Conservation (phyloP, 2,329 filamentous ascomycete species). For the Cladosporium sp. region DNA sequence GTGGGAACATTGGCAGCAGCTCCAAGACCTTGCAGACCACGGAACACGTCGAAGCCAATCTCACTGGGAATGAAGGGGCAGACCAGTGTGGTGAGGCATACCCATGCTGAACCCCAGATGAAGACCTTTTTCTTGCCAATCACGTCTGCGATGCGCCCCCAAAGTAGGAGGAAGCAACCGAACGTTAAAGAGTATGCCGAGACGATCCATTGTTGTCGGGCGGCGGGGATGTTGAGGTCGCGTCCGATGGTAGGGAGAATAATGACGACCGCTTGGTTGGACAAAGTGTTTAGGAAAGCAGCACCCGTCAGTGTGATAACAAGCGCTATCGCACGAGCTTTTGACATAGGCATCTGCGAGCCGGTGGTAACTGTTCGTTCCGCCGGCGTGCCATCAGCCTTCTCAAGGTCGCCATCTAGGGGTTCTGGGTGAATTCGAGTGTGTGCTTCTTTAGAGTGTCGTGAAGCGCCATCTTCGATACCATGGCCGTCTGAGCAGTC, state of each 20-base stretch:
- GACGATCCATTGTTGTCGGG: conserved; percentile 58
- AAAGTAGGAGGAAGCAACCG: conserved; percentile 67
- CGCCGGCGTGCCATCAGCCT: not conserved
- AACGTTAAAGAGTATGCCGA: conserved; percentile 68
- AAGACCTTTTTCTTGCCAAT: conserved; percentile 68
- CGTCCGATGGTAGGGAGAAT: conserved; percentile 38
- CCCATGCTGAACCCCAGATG: conserved; percentile 64
- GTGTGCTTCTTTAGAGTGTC: conserved; percentile 7
- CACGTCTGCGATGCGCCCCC: conserved; percentile 68
- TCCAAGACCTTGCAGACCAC: conserved; percentile 68
- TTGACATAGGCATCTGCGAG: conserved; percentile 30
- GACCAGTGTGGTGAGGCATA: conserved; percentile 59
- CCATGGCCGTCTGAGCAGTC: not conserved
- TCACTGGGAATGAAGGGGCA: conserved; percentile 68
- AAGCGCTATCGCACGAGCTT: conserved; percentile 33
- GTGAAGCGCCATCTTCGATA: not conserved
- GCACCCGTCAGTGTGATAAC: conserved; percentile 37
- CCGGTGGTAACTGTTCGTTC: conserved; percentile 23
- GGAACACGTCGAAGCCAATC: conserved; percentile 67
- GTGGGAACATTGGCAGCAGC: conserved; percentile 71
- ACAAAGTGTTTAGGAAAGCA: conserved; percentile 38
- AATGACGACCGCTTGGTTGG: conserved; percentile 39
- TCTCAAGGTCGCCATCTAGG: conserved; percentile 5
- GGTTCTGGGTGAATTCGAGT: not conserved
- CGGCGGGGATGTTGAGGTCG: conserved; percentile 36